phyloP scores from a whole-genome alignment of 805 yeast species.

The Brettanomyces custersianus region DNA sequence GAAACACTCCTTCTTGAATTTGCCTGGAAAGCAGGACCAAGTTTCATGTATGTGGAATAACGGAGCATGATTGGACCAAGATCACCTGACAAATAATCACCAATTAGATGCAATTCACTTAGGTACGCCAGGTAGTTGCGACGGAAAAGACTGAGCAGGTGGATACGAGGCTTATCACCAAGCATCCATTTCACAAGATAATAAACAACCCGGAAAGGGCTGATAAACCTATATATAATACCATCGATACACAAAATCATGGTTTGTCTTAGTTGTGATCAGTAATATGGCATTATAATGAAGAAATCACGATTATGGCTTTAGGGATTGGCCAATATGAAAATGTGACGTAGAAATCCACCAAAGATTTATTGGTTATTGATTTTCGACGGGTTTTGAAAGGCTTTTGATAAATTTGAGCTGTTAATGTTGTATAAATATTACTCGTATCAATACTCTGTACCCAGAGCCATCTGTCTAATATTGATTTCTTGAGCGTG shows the following conservation, averaged over 20 bases:
- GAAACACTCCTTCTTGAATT: slow-evolving; percentile 6
- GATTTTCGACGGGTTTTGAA: too few relatives aligned
- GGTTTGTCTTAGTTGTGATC: neutral
- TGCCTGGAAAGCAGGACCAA: slow-evolving; percentile 16
- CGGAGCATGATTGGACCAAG: slow-evolving; percentile 15
- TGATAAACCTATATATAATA: slow-evolving; percentile 2
- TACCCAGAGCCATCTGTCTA: too few relatives aligned
- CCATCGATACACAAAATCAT: slow-evolving; percentile 9
- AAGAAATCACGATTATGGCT: too few relatives aligned
- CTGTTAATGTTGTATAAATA: too few relatives aligned
- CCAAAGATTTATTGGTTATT: neutral
- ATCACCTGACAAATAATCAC: slow-evolving; percentile 20
- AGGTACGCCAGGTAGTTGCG: slow-evolving; percentile 11
- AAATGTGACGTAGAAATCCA: neutral
- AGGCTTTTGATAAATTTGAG: too few relatives aligned
- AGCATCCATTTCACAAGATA: neutral
- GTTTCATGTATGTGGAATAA: slow-evolving; percentile 4
- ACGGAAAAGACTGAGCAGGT: neutral
- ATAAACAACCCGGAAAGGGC: slow-evolving; percentile 1
- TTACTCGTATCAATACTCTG: too few relatives aligned
- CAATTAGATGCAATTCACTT: slow-evolving; percentile 9
- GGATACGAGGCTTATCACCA: neutral
- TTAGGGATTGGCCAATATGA: neutral
- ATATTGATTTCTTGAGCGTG: too few relatives aligned
- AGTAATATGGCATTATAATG: too few relatives aligned